A percentile compares a stretch with the other conserved stretches of the same genome.
phyloP scores from a whole-genome alignment of 2,329 filamentous ascomycete species.

The Aspergillus piperis region DNA sequence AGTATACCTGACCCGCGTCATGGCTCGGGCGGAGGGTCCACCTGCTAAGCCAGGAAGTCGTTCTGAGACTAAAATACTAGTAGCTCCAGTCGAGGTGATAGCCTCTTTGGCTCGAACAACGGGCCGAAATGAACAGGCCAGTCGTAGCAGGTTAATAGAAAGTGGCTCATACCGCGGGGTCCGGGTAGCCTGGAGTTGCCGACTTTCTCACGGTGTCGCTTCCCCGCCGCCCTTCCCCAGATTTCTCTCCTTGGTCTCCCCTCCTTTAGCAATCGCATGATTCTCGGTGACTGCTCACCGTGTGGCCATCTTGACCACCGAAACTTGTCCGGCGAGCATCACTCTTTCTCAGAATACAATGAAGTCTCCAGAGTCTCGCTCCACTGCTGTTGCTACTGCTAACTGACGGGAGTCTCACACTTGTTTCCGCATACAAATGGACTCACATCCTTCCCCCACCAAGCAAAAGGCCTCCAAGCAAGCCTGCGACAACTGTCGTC shows the following conservation, averaged over 20 bases:
- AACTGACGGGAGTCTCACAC: not conserved
- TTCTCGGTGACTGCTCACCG: not conserved
- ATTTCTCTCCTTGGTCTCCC: constrained; percentile 12
- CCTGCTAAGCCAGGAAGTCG: not conserved
- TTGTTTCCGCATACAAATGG: constrained; percentile 21
- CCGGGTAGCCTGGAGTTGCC: constrained; percentile 8
- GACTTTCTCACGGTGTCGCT: constrained; percentile 8
- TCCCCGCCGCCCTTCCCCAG: constrained; percentile 19
- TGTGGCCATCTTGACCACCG: not conserved
- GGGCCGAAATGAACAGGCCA: constrained; percentile 2
- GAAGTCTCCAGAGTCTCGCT: constrained; percentile 6
- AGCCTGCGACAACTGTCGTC: constrained; percentile 45
- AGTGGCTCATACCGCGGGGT: constrained; percentile 11
- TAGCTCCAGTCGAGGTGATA: not conserved
- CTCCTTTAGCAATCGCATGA: not conserved
- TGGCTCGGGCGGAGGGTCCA: not conserved
- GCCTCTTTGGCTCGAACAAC: not conserved
- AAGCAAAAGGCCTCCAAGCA: constrained; percentile 34
- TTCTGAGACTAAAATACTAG: not conserved
- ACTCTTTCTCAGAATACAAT: not conserved
- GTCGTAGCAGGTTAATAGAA: not conserved
- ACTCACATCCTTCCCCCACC: constrained; percentile 19
- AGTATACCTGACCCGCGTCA: constrained; percentile 1
- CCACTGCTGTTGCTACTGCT: not conserved
- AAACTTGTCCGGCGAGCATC: not conserved